Evolutionary conservation across 2,329 filamentous ascomycete genomes (phyloP).

Genomic region (Didymella segeticola): DNA sequence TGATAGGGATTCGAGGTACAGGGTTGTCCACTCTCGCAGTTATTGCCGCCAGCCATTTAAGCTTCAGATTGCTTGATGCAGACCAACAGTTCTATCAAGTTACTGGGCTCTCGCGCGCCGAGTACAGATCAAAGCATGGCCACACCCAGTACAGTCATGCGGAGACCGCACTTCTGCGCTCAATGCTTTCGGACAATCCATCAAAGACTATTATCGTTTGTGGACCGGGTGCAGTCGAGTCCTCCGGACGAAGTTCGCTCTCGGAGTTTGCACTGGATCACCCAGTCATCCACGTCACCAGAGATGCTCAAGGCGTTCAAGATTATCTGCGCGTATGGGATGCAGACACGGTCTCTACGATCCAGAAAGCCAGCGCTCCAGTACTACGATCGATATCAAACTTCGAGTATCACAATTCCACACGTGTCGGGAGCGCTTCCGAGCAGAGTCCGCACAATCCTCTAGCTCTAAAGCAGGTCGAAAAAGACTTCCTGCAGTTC

Average conservation of each 20-base stretch:
- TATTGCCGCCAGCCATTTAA: neutral
- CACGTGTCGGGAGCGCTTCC: neutral
- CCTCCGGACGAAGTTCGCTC: neutral
- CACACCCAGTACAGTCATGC: neutral
- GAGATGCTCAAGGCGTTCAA: neutral
- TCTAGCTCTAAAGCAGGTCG: neutral
- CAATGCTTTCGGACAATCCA: neutral
- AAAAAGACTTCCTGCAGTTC: neutral
- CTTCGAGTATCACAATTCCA: constrained; percentile 1
- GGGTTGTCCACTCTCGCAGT: constrained; percentile 2
- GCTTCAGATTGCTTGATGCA: constrained; percentile 1
- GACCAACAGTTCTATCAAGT: neutral
- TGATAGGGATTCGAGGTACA: neutral
- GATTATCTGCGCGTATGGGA: neutral
- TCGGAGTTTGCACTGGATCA: neutral
- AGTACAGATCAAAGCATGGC: neutral
- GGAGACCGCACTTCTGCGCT: neutral
- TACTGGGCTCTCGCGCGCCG: neutral
- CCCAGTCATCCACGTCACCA: neutral
- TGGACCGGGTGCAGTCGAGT: constrained; percentile 2
- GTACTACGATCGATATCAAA: neutral
- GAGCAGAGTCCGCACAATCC: neutral
- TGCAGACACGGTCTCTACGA: neutral
- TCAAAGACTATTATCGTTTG: constrained; percentile 1
- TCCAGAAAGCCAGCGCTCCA: neutral